A percentile compares a stretch with the other conserved stretches of the same genome.
Conservation (phyloP, 1,284 basidiomycete species). For the Boletus sp. region DNA sequence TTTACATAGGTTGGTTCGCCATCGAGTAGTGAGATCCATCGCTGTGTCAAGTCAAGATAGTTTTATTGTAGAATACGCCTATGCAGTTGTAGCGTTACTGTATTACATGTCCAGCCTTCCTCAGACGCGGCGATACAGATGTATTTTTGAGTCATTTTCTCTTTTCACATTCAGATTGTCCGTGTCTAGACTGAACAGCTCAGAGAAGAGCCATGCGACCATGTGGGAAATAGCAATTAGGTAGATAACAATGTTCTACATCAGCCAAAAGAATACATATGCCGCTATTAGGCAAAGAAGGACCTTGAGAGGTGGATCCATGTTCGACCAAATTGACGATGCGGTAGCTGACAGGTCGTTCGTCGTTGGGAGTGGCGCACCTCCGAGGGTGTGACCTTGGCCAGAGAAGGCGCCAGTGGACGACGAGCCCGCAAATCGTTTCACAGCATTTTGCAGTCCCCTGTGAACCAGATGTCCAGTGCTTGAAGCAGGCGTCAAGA, state of each 20-base stretch:
- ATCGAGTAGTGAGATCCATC: not conserved
- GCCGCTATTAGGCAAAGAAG: slow-evolving; percentile 55
- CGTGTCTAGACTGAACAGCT: not conserved
- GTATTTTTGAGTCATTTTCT: not conserved
- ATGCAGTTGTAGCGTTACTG: slow-evolving; percentile 12
- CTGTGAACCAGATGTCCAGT: slow-evolving; percentile 34
- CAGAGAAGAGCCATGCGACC: not conserved
- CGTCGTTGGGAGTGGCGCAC: slow-evolving; percentile 32
- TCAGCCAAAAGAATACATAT: slow-evolving; percentile 65
- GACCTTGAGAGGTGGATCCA: slow-evolving; percentile 65
- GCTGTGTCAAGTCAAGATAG: not conserved
- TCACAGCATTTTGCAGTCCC: slow-evolving; percentile 54
- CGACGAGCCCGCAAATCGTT: slow-evolving; percentile 42
- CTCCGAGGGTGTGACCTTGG: slow-evolving; percentile 66
- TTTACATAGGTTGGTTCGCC: slow-evolving; percentile 14
- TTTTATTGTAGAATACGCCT: slow-evolving; percentile 5
- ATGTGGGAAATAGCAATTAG: not conserved
- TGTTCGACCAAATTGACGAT: slow-evolving; percentile 34
- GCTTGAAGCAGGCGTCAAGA: not conserved
- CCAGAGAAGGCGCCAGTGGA: slow-evolving; percentile 54
- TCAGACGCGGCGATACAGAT: not conserved
- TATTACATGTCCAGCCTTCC: not conserved
- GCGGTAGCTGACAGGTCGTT: slow-evolving; percentile 36
- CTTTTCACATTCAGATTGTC: not conserved
- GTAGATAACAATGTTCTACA: slow-evolving; percentile 14